A percentile compares a stretch with the other conserved stretches of the same genome.
Evolutionary conservation across 352 stramenopile species (phyloP).

Genomic region (Globisporangium perplexum): DNA sequence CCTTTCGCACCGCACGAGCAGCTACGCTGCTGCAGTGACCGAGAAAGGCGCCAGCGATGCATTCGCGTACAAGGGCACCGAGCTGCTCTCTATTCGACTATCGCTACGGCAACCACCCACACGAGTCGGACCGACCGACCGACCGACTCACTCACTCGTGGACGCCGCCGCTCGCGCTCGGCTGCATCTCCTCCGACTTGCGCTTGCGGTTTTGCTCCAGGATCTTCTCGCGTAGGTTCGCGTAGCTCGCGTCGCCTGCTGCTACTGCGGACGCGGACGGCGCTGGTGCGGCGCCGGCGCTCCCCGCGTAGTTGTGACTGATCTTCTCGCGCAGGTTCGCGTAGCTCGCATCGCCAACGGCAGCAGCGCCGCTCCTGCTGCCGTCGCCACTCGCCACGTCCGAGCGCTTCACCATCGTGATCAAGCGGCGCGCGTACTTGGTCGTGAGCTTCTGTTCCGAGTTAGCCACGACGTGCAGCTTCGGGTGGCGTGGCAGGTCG

Average conservation of each 20-base stretch:
- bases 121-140: background rate
- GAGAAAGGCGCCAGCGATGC: background rate
- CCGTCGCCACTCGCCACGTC: background rate
- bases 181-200: constrained; percentile 33
- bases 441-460: constrained; percentile 82
- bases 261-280: background rate
- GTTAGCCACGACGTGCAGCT: constrained; percentile 64
- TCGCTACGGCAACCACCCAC: too few species aligned
- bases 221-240: constrained; percentile 69
- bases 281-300: background rate
- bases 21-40: too few species aligned
- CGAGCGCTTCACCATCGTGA: constrained; percentile 82
- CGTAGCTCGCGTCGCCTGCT: constrained; percentile 45
- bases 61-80: background rate
- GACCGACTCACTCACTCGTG: background rate
- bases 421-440: constrained; percentile 77
- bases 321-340: constrained; percentile 74
- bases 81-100: background rate
- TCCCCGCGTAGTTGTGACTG: constrained; percentile 13
- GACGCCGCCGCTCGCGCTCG: background rate
- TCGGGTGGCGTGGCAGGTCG: constrained; percentile 70
- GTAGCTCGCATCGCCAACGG: constrained; percentile 42
- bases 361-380: constrained; percentile 1
- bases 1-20: background rate
- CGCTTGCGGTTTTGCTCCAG: constrained; percentile 46